Percentiles rank a stretch among this genome's conserved stretches.
These are phyloP conservation scores for Suillus weaverae DNA, from an alignment of 768 basidiomycete genomes.

Conservation along the genomic window DNA sequence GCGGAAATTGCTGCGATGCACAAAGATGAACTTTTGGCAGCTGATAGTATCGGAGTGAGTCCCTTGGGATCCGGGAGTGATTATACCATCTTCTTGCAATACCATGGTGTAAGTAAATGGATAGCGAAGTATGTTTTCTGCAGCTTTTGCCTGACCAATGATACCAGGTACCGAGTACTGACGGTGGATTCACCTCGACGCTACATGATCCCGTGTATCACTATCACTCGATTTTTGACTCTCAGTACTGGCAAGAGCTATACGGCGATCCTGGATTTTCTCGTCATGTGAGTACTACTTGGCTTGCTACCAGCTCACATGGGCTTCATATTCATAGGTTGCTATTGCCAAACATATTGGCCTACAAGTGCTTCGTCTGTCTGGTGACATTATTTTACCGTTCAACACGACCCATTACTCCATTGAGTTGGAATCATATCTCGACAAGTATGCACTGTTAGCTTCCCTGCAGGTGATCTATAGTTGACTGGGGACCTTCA, in stretches of 20 bases:
- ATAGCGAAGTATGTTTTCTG: neutral
- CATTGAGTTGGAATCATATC: slow-evolving; percentile 51
- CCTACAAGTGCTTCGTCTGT: slow-evolving; percentile 51
- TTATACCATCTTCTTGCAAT: slow-evolving; percentile 63
- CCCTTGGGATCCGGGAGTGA: slow-evolving; percentile 57
- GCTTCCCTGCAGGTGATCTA: neutral
- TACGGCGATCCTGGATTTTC: slow-evolving; percentile 67
- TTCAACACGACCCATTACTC: slow-evolving; percentile 72
- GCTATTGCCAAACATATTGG: slow-evolving; percentile 61
- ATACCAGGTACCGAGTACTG: slow-evolving; percentile 29
- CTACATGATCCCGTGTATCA: slow-evolving; percentile 54
- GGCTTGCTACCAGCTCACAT: neutral
- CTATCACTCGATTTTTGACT: slow-evolving; percentile 63
- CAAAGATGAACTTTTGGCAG: slow-evolving; percentile 17
- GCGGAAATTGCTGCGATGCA: slow-evolving; percentile 28
- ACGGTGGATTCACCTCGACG: slow-evolving; percentile 38
- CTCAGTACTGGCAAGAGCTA: slow-evolving; percentile 55
- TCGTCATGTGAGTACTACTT: slow-evolving; percentile 45
- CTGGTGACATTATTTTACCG: slow-evolving; percentile 56
- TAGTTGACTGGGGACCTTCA: slow-evolving; percentile 11
- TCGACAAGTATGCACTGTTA: slow-evolving; percentile 43
- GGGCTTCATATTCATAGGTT: slow-evolving; percentile 33
- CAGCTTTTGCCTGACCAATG: neutral
- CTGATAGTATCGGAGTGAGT: slow-evolving; percentile 30
- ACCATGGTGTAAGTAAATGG: slow-evolving; percentile 43